A percentile compares a stretch with the other conserved stretches of the same genome.
These are phyloP conservation scores for Populus hybrid DNA, from an alignment of 441 rosid genomes.

Conservation along the genomic window DNA sequence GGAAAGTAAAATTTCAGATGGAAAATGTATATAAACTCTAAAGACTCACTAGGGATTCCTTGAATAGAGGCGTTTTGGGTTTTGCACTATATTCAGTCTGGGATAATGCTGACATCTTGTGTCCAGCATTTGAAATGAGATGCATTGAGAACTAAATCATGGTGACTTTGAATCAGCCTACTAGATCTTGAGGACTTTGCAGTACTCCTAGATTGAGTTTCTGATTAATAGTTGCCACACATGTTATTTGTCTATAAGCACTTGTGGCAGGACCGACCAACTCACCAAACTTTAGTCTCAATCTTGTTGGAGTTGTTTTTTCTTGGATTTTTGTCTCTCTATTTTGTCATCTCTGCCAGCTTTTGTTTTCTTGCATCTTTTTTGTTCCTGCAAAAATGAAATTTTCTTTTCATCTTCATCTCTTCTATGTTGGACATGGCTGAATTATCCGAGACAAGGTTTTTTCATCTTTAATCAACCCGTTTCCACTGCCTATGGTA, in stretches of 20 bases:
- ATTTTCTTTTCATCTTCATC: not conserved
- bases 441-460: not conserved
- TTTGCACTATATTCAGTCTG: not conserved
- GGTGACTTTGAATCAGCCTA: not conserved
- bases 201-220: not conserved
- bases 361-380: not conserved
- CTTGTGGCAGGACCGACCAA: not conserved
- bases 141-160: not conserved
- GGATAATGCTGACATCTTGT: not conserved
- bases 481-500: not conserved
- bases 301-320: not conserved
- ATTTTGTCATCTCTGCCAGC: not conserved
- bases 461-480: not conserved
- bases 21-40: not conserved
- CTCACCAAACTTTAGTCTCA: not conserved
- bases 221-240: not conserved
- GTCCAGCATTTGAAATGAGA: not conserved
- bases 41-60: not conserved
- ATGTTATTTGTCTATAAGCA: not conserved
- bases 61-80: not conserved
- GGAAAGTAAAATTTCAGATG: not conserved
- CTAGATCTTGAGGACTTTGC: not conserved
- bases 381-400: not conserved
- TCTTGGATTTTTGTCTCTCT: not conserved
- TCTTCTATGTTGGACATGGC: not conserved